Conservation (phyloP, 1,284 basidiomycete genomes). For the Coniophora puteana region DNA sequence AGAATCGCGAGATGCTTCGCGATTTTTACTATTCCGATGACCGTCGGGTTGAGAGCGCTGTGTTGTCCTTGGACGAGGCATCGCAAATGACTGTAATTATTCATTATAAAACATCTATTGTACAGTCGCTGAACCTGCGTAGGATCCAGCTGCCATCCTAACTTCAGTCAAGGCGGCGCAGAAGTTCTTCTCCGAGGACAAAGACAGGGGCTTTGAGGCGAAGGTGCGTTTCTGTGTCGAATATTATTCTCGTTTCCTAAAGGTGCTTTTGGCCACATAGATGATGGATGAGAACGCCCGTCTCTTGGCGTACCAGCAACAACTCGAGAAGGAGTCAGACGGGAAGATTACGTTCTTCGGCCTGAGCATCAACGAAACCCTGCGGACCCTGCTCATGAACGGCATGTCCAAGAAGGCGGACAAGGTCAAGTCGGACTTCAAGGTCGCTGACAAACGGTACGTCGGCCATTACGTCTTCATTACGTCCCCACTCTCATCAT, state of each 20-base stretch:
- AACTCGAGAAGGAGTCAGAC: conserved; percentile 84
- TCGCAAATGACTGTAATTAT: conserved; percentile 50
- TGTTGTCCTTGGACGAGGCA: conserved; percentile 83
- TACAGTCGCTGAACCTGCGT: conserved; percentile 5
- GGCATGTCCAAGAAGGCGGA: conserved; percentile 85
- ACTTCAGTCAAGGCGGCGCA: conserved; percentile 77
- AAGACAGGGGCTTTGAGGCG: conserved; percentile 85
- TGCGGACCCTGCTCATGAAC: conserved; percentile 71
- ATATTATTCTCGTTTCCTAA: too few species aligned
- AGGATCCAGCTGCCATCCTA: conserved; percentile 73
- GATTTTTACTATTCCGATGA: conserved; percentile 99
- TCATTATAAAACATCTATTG: conserved; percentile 1
- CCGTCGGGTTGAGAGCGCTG: conserved; percentile 86
- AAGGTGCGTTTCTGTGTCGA: conserved; percentile 51
- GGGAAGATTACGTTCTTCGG: conserved; percentile 77
- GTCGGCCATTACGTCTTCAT: background rate
- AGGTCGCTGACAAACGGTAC: conserved; percentile 87
- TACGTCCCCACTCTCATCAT: conserved; percentile 5
- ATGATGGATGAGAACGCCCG: conserved; percentile 87
- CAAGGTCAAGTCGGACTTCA: conserved; percentile 82
- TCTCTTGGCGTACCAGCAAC: conserved; percentile 78
- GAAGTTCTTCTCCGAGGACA: conserved; percentile 94
- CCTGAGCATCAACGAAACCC: conserved; percentile 80
- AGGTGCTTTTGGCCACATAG: conserved; percentile 38
- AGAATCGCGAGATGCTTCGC: conserved; percentile 86